Evolutionary conservation across 805 yeast genomes (phyloP), one percentile per base, ranked within the genome.

Genomic region (Suhomyces kilbournensis): DNA sequence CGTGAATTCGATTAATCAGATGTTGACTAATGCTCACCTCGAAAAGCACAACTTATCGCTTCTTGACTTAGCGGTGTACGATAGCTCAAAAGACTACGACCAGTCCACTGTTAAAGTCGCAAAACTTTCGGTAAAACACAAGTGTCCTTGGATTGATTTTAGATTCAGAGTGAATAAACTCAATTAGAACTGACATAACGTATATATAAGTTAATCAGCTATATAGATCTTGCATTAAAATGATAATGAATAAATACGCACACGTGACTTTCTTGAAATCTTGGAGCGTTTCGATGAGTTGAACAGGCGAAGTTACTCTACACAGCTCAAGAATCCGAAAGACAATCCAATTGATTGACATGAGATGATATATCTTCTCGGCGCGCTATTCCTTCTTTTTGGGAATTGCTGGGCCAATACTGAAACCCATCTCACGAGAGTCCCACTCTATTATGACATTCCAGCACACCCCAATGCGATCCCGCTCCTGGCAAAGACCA

Each of bases 361-460:
- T 17, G 54, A 45, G 26, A 35, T 46, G 38, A 44, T 35, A 15
- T 47, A 52, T 8, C 44, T 56, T 15, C 46, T 44, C 22, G 14
- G 32, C n/a, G 23, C 26, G 15, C 23, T 44, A 19, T 25, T 49
- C 7, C n/a, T 38, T 22, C 20, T 44, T 9, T 14, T 44, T 4
- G 39, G 32, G 6, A 35, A 35, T 19, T 53, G 54, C 26, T 12
- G 50, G 38, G 77, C 74, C 28, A 75, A 75, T 48, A 75, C 79
- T 1, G 79, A 75, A 53, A 65, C 75, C 1, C 58, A 62, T 25
- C 48, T 70, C 15, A 44, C 72, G 28, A 49, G 52, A 34, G 56
- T 74, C 0, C 78, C 78, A 0, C 62, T 69, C 32, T 68, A 72
- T 57, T 75, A 64, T 56, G 62, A 70, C 42, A 63, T 72, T 10